Evolutionary conservation across 192 early-diverging fungal genomes (phyloP).

Genomic region (Lunasporangiospora selenospora): DNA sequence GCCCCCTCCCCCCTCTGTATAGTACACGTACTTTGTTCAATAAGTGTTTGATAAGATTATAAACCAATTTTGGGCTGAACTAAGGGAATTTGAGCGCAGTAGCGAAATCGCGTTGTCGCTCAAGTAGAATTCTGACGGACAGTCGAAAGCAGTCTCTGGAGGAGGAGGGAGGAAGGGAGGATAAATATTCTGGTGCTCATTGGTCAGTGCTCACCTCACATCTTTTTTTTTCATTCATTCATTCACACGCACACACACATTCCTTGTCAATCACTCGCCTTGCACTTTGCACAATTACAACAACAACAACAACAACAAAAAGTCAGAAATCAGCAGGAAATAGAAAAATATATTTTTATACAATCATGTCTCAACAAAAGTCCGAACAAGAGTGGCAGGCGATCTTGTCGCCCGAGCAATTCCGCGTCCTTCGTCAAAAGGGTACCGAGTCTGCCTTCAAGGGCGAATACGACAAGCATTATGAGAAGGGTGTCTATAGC

Average conservation of each 20-base stretch:
- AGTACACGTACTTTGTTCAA: no score
- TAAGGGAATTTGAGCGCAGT: no score
- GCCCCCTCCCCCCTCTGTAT: background rate
- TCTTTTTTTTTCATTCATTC: background rate
- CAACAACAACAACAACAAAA: no score
- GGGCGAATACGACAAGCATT: constrained; percentile 82
- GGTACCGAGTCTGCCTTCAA: constrained; percentile 83
- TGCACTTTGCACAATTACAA: no score
- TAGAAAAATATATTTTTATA: no score
- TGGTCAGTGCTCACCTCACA: background rate
- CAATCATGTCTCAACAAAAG: background rate
- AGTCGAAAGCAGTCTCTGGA: background rate
- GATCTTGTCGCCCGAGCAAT: constrained; percentile 77
- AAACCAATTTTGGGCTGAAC: no score
- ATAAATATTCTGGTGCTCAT: background rate
- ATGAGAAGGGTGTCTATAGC: constrained; percentile 67
- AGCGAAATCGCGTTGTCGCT: no score
- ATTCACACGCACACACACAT: background rate
- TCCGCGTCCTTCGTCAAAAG: constrained; percentile 83
- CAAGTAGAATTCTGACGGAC: no score
- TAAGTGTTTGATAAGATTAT: no score
- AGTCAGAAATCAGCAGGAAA: no score
- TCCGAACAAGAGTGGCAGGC: constrained; percentile 80
- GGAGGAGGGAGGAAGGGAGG: background rate
- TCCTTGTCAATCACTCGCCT: no score